Conservation (phyloP, 1,139 yeast species). For the Scheffersomyces lignicola region DNA sequence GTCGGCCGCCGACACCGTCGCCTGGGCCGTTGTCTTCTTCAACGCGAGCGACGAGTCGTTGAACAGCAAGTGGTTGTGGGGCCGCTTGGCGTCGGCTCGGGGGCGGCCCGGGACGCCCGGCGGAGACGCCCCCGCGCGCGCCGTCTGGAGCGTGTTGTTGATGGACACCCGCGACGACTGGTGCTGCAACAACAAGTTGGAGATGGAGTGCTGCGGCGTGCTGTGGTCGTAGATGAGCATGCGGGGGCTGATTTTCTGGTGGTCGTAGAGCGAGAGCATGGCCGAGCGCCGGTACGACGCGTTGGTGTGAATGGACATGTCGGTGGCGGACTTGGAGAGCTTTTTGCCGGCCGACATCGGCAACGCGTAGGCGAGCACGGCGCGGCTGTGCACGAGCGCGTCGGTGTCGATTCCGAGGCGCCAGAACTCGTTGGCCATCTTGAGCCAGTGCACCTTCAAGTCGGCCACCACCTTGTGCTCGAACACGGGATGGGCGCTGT, state of each 20-base stretch:
- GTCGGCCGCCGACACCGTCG: conserved; percentile 7
- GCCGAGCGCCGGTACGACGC: conserved; percentile 57
- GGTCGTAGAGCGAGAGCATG: conserved; percentile 53
- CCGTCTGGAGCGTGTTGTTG: conserved; percentile 29
- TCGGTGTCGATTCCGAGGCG: conserved; percentile 25
- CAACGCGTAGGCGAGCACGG: conserved; percentile 23
- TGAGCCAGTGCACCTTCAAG: conserved; percentile 44
- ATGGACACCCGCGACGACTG: conserved; percentile 40
- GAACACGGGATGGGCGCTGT: conserved; percentile 15
- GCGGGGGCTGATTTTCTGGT: conserved; percentile 33
- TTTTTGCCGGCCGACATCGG: conserved; percentile 31
- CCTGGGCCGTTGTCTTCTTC: conserved; percentile 25
- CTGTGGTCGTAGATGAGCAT: conserved; percentile 35
- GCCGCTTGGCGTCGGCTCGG: conserved; percentile 8
- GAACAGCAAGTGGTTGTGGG: conserved; percentile 40
- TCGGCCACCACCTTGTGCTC: conserved; percentile 48
- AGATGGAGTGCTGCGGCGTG: conserved; percentile 42
- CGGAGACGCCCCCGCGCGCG: conserved; percentile 3
- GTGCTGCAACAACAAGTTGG: conserved; percentile 41
- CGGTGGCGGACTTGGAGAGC: conserved; percentile 36
- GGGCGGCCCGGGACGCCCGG: conserved; percentile 4
- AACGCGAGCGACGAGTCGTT: conserved; percentile 45
- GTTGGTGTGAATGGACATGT: conserved; percentile 44
- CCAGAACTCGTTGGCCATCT: conserved; percentile 36
- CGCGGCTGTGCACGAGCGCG: conserved; percentile 13